phyloP scores from a whole-genome alignment of 768 basidiomycete species.

The Auricularia heimuer region DNA sequence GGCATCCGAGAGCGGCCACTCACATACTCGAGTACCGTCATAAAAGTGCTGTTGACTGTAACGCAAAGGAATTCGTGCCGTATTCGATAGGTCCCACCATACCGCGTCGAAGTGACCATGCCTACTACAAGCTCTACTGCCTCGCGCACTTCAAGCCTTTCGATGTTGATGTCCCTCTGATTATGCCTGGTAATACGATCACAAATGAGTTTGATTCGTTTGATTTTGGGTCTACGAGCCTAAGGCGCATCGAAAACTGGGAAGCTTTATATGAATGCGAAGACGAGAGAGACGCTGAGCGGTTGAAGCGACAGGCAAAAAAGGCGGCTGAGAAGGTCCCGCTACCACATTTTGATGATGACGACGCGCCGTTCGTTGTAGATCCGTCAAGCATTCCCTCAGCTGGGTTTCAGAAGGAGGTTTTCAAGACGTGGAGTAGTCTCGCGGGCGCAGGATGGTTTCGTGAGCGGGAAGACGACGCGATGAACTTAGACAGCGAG shows the following conservation, averaged over 20 bases:
- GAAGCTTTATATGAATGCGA: slow-evolving; percentile 26
- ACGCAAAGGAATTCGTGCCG: slow-evolving; percentile 7
- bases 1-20: no score
- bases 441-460: no score
- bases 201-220: not conserved
- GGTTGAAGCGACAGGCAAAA: slow-evolving; percentile 10
- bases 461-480: no score
- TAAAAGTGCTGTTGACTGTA: slow-evolving; percentile 11
- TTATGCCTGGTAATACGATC: not conserved
- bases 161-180: slow-evolving; percentile 2
- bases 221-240: not conserved
- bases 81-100: slow-evolving; percentile 12
- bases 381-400: no score
- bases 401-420: no score
- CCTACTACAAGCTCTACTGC: slow-evolving; percentile 11
- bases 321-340: not conserved
- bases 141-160: slow-evolving; percentile 18
- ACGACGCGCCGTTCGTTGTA: not conserved
- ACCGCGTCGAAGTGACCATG: not conserved
- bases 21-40: slow-evolving; percentile 16
- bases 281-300: slow-evolving; percentile 25
- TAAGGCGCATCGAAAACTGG: slow-evolving; percentile 8
- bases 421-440: no score
- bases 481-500: no score
- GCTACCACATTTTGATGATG: not conserved